A percentile compares a stretch with the other conserved stretches of the same genome.
phyloP scores from a whole-genome alignment of 305 asterid species.

The Solanum hybrid region DNA sequence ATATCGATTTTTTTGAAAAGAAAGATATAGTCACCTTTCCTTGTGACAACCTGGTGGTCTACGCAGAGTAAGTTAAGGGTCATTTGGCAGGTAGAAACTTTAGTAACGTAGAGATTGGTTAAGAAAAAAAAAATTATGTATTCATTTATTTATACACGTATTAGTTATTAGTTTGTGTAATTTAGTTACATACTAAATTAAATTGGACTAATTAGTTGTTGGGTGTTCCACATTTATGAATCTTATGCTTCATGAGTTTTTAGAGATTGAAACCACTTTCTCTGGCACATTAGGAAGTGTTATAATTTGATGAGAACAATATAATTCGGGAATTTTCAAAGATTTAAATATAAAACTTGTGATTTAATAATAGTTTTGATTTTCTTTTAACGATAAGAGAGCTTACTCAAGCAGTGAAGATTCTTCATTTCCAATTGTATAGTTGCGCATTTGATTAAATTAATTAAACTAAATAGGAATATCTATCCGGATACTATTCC shows the following conservation, averaged over 20 bases:
- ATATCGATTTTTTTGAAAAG: background rate
- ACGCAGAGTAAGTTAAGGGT: background rate
- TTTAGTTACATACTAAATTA: background rate
- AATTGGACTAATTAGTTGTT: too few species aligned
- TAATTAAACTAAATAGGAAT: background rate
- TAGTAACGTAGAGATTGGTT: background rate
- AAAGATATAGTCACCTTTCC: background rate
- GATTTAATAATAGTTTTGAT: background rate
- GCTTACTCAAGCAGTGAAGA: background rate
- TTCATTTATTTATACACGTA: too few species aligned
- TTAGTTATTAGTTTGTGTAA: background rate
- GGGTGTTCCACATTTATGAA: too few species aligned
- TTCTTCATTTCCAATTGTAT: background rate
- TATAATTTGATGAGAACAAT: background rate
- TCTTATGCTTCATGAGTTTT: too few species aligned
- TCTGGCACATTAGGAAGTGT: background rate
- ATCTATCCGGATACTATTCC: background rate
- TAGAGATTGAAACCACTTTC: background rate
- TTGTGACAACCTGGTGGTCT: background rate
- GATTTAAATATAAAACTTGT: background rate
- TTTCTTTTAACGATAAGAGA: background rate
- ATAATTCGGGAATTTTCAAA: background rate
- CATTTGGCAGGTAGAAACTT: background rate
- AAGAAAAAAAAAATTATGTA: too few species aligned
- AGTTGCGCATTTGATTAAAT: too few species aligned